Evolutionary conservation across 139 green algal species (phyloP), one percentile per base, ranked within the genome.

Genomic region (Desmodesmus armatus): DNA sequence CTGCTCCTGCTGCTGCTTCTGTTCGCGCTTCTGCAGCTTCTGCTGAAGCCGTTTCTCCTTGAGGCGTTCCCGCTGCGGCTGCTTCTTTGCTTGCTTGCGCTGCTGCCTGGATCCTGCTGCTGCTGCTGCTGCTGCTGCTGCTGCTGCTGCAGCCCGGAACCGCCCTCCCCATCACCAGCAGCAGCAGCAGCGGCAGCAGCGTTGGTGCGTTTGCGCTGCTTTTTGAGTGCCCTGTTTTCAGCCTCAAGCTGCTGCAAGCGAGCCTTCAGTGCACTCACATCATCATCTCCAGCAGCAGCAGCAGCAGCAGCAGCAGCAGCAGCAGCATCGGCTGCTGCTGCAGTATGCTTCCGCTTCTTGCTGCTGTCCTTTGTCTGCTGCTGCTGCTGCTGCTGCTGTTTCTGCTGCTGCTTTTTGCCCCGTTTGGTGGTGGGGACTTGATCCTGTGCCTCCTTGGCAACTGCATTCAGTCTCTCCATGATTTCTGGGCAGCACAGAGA

Each of bases 141-240:
- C 72, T 67, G 29, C 60, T 44, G 55, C n/a, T n/a, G n/a, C n/a
- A n/a, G n/a, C n/a, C n/a, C n/a, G n/a, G n/a, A n/a, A n/a, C n/a
- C n/a, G n/a, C n/a, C n/a, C n/a, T n/a, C n/a, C n/a, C n/a, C n/a
- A n/a, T n/a, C n/a, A n/a, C n/a, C n/a, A n/a, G n/a, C n/a, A n/a
- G n/a, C n/a, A n/a, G n/a, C n/a, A n/a, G n/a, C n/a, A n/a, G n/a
- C n/a, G n/a, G n/a, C n/a, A n/a, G n/a, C n/a, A n/a, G n/a, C n/a
- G n/a, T n/a, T n/a, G n/a, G n/a, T n/a, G n/a, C n/a, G n/a, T n/a
- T n/a, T n/a, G n/a, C n/a, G n/a, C 74, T 55, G 69, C 40, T 74
- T 87, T 44, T 87, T 87, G 4, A 83, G 53, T 2, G 76, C 58
- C 0, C 41, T 41, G 84, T 92, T 92, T 51, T 93, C 90, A 33